phyloP scores from a whole-genome alignment of 805 yeast species.

The Candida boidinii region DNA sequence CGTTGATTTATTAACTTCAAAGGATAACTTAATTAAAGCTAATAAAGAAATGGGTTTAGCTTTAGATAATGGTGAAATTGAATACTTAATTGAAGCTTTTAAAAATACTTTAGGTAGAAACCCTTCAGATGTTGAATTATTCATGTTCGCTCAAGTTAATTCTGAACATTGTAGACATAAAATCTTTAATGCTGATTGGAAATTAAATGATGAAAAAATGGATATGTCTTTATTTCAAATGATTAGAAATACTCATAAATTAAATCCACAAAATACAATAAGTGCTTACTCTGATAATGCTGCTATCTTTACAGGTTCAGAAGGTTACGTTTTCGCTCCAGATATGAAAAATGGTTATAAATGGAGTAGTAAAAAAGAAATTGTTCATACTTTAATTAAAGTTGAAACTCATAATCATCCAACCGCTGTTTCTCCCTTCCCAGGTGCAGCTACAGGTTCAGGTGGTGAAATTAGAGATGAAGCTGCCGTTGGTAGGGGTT shows the following conservation, averaged over 20 bases:
- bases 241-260: constrained; percentile 89
- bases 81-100: constrained; percentile 78
- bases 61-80: constrained; percentile 89
- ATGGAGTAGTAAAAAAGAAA: constrained; percentile 71
- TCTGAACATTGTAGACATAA: constrained; percentile 99
- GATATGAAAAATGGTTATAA: constrained; percentile 51
- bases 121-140: constrained; percentile 95
- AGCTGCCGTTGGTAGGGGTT: constrained; percentile 99
- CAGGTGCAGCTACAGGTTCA: constrained; percentile 99
- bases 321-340: constrained; percentile 73
- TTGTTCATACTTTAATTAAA: constrained; percentile 82
- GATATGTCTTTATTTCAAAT: constrained; percentile 76
- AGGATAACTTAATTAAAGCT: constrained; percentile 59
- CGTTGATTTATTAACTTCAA: constrained; percentile 52
- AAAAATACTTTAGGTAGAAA: constrained; percentile 68
- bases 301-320: constrained; percentile 84
- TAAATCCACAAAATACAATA: constrained; percentile 72
- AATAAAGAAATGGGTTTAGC: constrained; percentile 86
- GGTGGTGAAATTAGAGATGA: constrained; percentile 99
- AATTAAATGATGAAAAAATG: constrained; percentile 74
- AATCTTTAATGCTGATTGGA: constrained; percentile 98
- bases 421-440: constrained; percentile 97
- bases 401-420: constrained; percentile 99
- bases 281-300: constrained; percentile 98
- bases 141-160: constrained; percentile 99